These are phyloP conservation scores for Cryptomeria japonica DNA, from an alignment of 75 land plant species.

Conservation along the genomic window DNA sequence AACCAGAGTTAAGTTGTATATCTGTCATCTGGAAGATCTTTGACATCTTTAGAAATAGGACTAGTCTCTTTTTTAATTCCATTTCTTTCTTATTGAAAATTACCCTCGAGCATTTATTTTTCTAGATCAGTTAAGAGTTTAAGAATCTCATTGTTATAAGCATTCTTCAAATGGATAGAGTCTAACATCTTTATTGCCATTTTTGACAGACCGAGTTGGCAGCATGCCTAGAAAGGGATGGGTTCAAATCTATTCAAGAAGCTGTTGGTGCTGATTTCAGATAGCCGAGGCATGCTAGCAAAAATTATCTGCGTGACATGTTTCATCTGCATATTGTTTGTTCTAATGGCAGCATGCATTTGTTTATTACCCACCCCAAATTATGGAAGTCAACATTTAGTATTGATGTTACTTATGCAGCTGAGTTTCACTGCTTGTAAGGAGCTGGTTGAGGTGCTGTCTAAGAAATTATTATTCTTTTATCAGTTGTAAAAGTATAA, in stretches of 20 bases:
- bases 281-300: slow-evolving; percentile 20
- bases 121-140: neutral
- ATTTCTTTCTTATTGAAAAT: neutral
- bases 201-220: slow-evolving; percentile 78
- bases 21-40: neutral
- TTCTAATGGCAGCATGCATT: neutral
- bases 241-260: slow-evolving; percentile 87
- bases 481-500: neutral
- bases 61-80: neutral
- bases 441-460: neutral
- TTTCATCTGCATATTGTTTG: neutral
- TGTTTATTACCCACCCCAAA: neutral
- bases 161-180: neutral
- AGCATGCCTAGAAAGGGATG: slow-evolving; percentile 91
- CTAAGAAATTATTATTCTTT: neutral
- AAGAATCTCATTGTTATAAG: neutral
- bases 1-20: neutral
- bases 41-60: neutral
- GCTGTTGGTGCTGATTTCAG: slow-evolving; percentile 94
- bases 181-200: slow-evolving; percentile 7
- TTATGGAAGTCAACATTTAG: neutral
- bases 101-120: neutral
- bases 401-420: neutral
- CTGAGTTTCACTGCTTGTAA: neutral
- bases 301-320: neutral